phyloP scores from a whole-genome alignment of 495 filamentous ascomycete genomes.

The Podospora didyma region DNA sequence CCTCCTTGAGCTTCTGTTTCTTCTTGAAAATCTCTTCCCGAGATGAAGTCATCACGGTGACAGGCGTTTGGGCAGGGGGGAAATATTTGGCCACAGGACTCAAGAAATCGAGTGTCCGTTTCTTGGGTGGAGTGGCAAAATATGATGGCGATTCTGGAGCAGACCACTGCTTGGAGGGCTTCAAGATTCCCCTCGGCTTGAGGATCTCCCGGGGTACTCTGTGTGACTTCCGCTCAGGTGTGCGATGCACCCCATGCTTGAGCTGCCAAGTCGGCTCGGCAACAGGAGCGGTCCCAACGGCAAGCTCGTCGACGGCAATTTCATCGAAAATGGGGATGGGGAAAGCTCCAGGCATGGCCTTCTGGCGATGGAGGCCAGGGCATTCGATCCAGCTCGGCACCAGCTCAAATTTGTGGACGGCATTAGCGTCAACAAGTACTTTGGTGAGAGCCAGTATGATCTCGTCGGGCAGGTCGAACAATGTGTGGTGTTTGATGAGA shows the following conservation, averaged over 20 bases:
- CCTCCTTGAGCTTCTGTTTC: background rate
- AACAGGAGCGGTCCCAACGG: too few species aligned
- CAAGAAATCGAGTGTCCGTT: constrained; percentile 20
- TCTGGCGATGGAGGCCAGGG: background rate
- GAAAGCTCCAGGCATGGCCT: constrained; percentile 13
- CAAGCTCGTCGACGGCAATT: constrained; percentile 15
- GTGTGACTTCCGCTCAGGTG: background rate
- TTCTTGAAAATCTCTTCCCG: background rate
- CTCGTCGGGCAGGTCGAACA: background rate
- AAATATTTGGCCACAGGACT: constrained; percentile 21
- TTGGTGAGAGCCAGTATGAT: constrained; percentile 14
- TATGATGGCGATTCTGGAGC: constrained; percentile 15
- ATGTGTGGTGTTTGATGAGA: constrained; percentile 6
- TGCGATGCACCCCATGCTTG: constrained; percentile 14
- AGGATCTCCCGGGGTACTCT: constrained; percentile 7
- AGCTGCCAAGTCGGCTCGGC: constrained; percentile 12
- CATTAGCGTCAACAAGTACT: constrained; percentile 35
- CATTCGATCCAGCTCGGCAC: constrained; percentile 22
- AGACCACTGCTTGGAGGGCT: constrained; percentile 15
- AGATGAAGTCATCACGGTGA: constrained; percentile 10
- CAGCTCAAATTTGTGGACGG: constrained; percentile 35
- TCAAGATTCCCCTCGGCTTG: constrained; percentile 24
- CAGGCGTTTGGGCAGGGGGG: constrained; percentile 15
- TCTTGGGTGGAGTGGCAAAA: constrained; percentile 22
- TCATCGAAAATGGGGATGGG: constrained; percentile 20